Evolutionary conservation across 1,284 basidiomycete species (phyloP), one percentile per base, ranked within the genome.

Genomic region (Cutaneotrichosporon sp.): DNA sequence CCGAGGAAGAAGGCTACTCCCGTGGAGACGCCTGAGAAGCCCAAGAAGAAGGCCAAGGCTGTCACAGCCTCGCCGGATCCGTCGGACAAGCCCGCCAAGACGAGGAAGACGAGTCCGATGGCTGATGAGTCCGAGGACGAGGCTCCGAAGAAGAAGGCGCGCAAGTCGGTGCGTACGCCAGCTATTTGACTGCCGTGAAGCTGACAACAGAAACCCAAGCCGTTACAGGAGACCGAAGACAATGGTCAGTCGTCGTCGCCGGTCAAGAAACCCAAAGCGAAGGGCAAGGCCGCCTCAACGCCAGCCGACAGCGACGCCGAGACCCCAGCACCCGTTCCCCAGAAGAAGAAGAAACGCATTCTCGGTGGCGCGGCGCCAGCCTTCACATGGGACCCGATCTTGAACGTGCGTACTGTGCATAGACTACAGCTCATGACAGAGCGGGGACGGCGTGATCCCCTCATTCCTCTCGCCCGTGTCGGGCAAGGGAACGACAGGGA

Each of bases 381-480:
- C 0, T 79, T 79, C 60, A 63, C 60, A 6, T 79, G 77, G 77
- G 77, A 79, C 65, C 70, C 74, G 6, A 71, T 79, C 52, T 57
- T 78, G 65, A 73, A 70, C 18, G 77, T 79, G 61, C 71, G 76
- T 76, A 5, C 26, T 51, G 21, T 11, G 8, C 49, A 34, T 26
- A 40, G n/a, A 22, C 38, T 7, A 53, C 56, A 32, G 56, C 55
- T 64, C 31, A 63, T 36, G 18, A 3, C 65, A 79, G 78, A 75
- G 74, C 62, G 78, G 74, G n/a, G 76, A 77, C 66, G 76, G 78
- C 6, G 73, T 78, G 21, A 79, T 79, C 52, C 78, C 78, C 0
- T 57, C 72, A 0, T 70, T 61, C 50, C 64, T 79, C 30, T 76
- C 76, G 21, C 77, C 77, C 9, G 69, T 76, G 49, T 53, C 51